phyloP scores from a whole-genome alignment of 495 filamentous ascomycete species.

The Trichoderma parareesei region DNA sequence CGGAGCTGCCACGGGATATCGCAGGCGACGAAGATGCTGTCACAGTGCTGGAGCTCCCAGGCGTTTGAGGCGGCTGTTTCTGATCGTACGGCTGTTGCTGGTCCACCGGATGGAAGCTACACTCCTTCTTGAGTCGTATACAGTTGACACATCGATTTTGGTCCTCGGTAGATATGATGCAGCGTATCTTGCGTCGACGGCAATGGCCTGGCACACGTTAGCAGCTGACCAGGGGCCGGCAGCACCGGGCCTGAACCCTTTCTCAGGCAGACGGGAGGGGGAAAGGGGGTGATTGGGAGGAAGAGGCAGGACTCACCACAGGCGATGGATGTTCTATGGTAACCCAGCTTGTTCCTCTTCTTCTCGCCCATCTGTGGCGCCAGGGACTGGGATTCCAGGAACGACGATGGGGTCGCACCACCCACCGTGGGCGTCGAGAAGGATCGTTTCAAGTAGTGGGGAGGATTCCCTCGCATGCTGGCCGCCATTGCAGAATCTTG shows the following conservation, averaged over 20 bases:
- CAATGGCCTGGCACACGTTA: slow-evolving; percentile 62
- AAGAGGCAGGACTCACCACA: slow-evolving; percentile 64
- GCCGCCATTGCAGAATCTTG: slow-evolving; percentile 1
- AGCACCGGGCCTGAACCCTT: background rate
- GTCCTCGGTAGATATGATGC: slow-evolving; percentile 73
- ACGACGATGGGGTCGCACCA: background rate
- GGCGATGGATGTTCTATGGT: slow-evolving; percentile 93
- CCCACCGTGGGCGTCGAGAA: slow-evolving; percentile 11
- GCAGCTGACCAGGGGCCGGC: background rate
- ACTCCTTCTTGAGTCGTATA: slow-evolving; percentile 93
- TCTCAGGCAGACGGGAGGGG: slow-evolving; percentile 4
- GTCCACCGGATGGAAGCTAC: slow-evolving; percentile 88
- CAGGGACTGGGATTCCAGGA: background rate
- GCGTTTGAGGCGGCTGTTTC: slow-evolving; percentile 31
- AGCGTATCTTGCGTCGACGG: slow-evolving; percentile 90
- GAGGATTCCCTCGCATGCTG: background rate
- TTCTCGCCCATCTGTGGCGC: slow-evolving; percentile 55
- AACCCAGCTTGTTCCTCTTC: slow-evolving; percentile 92
- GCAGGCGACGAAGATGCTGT: slow-evolving; percentile 44
- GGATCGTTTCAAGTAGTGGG: slow-evolving; percentile 5
- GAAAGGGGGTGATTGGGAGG: background rate
- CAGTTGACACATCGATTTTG: slow-evolving; percentile 90
- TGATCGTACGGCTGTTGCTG: slow-evolving; percentile 56
- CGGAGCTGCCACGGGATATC: slow-evolving; percentile 33
- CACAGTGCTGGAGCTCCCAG: slow-evolving; percentile 30